Base-by-base conservation (phyloP, 1,139 yeast species). In the Blastobotrys raffinosifermentans region DNA sequence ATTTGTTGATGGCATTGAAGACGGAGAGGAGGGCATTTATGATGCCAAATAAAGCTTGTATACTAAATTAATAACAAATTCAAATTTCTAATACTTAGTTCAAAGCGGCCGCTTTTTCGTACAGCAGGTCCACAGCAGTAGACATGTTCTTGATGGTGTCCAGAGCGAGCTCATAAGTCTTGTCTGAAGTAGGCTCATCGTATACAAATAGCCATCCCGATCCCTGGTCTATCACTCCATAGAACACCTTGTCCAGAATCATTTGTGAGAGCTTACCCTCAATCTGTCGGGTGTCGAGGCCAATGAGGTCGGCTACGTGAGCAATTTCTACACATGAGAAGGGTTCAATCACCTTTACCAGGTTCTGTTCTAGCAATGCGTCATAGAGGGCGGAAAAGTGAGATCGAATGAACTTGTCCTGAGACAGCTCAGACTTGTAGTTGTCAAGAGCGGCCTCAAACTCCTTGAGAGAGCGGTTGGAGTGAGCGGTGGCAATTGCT, bases 171-270 rank as follows among this genome's bases (percentile, higher is more conserved):
- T 83, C 94, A 57, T 91, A 93, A 32, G 94, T 80, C 29, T 87
- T 85, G 61, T 91, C 97, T 46, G 79, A 77, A 57, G 76, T 77
- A 33, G 96, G 96, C 56, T 89, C 86, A 45, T 86, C 94, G 55
- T 85, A 91, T 42, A 91, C 77, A 50, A 87, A 80, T 51, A 91
- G 73, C 96, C 97, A 91, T 4, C 98, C 98, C 58, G 89, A 89
- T 32, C 98, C 98, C 67, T 91, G 99, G 61, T 91, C 98, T 53
- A 91, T 71, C 32, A 93, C 97, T 33, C 98, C 99, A 55, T 81
- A 83, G 53, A 93, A 86, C 11, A 89, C 85, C 57, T 86, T 83
- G 61, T 91, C 98, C 52, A 91, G 72, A 51, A 91, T 91, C 98
- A 91, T 91, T 63, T 91, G 97, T 35, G 94, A 80, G 47, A 91